Base-by-base conservation (phyloP, 2,329 filamentous ascomycete genomes). In the Gliomastix tumulicola region DNA sequence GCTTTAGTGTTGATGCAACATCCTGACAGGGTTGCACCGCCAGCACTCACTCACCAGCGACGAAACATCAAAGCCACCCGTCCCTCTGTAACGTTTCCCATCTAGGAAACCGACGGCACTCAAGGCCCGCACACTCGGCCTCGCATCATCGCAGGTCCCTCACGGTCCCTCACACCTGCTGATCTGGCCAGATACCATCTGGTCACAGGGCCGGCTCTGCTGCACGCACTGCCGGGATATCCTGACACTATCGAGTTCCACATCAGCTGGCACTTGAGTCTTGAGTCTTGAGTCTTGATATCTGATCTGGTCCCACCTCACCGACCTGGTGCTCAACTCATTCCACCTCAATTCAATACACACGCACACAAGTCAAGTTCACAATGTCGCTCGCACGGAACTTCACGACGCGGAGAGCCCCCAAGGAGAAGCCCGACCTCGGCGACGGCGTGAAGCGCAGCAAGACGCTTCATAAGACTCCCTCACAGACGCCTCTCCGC, bases 381-480 rank as follows among this genome's bases (percentile, higher is more conserved):
- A n/a, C n/a, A n/a, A 72, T 69, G 55, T 71, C 69, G 71, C 65
- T 89, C 48, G 73, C 80, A 36, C 75, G 84, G 54, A 83, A 82
- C 41, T 84, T 89, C 57, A 82, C 77, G 25, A 84, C 79, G 48
- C 76, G 78, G 59, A 77, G 80, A 60, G 67, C 65, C 47, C 84
- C 79, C 66, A 42, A 54, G 39, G 71, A 74, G 48, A 62, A 63
- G 42, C 54, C 67, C 42, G 62, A 70, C 42, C 50, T 68, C 30
- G 66, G 68, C 19, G 65, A 67, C 19, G 48, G 51, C n/a, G 57
- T 57, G 40, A 63, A 67, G 33, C 68, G 71, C 49, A 74, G 66
- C 59, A 69, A 67, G 51, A 69, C 69, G n/a, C 21, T 40, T 6
- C 30, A 62, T 62, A 50, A 74, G 70, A 56, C 67, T 59, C 41